Conservation (phyloP, 345 rosid genomes). For the Xanthoceras sorbifolium region DNA sequence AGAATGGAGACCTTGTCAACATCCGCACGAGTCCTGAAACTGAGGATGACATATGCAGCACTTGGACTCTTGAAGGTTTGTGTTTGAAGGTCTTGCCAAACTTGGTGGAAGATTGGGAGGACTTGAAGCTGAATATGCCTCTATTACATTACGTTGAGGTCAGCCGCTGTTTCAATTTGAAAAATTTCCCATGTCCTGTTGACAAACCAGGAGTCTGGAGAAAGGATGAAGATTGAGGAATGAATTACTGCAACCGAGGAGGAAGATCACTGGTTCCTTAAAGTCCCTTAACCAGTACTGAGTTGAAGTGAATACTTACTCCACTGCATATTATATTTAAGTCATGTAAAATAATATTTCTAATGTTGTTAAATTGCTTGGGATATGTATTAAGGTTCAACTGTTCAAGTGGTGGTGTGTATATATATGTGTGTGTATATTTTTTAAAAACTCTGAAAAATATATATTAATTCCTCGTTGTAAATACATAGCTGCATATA, state of each 20-base stretch:
- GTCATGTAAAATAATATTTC: no score
- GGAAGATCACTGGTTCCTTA: no score
- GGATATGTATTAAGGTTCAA: no score
- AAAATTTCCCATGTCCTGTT: conserved; percentile 23
- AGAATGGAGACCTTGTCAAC: conserved; percentile 19
- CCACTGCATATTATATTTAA: background rate
- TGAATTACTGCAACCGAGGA: background rate
- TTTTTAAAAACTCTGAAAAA: no score
- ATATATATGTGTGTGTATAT: background rate
- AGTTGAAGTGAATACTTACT: background rate
- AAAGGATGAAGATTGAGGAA: conserved; percentile 18
- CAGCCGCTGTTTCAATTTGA: conserved; percentile 31
- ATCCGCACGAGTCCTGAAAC: background rate
- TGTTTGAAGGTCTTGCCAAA: conserved; percentile 26
- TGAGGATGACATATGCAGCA: background rate
- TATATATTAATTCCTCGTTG: no score
- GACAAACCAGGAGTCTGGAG: conserved; percentile 24
- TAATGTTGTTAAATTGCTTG: no score
- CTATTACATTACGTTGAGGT: conserved; percentile 26
- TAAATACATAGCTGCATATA: no score
- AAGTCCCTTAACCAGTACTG: background rate
- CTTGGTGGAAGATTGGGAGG: conserved; percentile 22
- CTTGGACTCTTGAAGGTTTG: conserved; percentile 36
- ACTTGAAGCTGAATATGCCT: conserved; percentile 30
- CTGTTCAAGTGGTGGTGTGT: background rate